Evolutionary conservation across 306 rosid species (phyloP), one percentile per base, ranked within the genome.

Genomic region (Luffa acutangula): DNA sequence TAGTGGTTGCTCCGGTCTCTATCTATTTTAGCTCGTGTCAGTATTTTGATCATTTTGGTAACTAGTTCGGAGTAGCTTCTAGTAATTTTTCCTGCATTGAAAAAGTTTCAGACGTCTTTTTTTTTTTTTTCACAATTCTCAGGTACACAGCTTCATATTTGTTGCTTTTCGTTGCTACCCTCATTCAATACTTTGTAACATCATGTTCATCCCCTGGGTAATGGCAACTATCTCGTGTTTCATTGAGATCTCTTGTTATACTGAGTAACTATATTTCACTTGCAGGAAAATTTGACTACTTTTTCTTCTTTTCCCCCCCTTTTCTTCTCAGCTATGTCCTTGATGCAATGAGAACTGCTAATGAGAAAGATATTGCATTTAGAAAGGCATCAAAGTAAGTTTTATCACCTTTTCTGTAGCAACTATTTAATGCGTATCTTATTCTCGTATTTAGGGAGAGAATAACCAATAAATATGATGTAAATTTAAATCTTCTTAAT

Each of bases 201-300:
- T 89, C 96, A 57, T 15, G 87, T 83, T 89, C 99, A 76, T 91
- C 97, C 75, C 99, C 99, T 5, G 99, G 99, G 99, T 95, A 93
- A 85, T 56, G 80, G 81, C 45, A 52, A 62, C 74, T 60, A 39
- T 82, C 39, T 83, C 66, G 52, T 60, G 51, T 84, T 45, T 41
- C 59, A 79, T 70, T 45, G 71, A 51, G 48, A 71, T 79, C 66
- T 9, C 78, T 63, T 73, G 80, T 79, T 77, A 78, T 39, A 41
- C 37, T 39, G 60, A 42, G 10, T 74, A 49, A 67, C 52, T 62
- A 56, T 70, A 46, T 33, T 77, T 25, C 25, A 70, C 66, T 82
- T 34, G 9, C 66, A 67, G 79, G 65, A 48, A 56, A 82, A 62
- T 60, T 59, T 41, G 37, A 77, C 58, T 79, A 80, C 3, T 78